Evolutionary conservation across 805 yeast species (phyloP), one percentile per base, ranked within the genome.

Genomic region (Candida takata): DNA sequence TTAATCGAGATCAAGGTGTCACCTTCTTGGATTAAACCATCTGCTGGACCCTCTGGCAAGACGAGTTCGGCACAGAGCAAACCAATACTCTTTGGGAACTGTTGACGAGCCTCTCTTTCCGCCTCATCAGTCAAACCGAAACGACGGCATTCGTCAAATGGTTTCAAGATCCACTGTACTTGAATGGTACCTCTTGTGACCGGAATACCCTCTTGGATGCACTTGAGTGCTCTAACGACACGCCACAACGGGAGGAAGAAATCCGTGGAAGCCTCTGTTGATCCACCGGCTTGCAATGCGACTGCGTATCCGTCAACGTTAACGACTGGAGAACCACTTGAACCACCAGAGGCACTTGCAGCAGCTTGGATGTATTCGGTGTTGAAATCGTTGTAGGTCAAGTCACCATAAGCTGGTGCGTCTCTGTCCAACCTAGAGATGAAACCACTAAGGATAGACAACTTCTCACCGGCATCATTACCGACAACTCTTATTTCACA

Each of bases 311-410:
- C 96, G 47, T 83, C 80, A 29, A 81, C 77, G 57, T 86, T 81
- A 3, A 88, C 95, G n/a, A 88, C 97, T 0, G 97, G 97, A 4
- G 95, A 85, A 8, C 97, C 97, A 33, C 92, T 80, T 4, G 95
- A 86, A 3, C 97, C 97, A 21, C 97, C 97, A 13, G 95, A 81
- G 0, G 97, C 95, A 41, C 87, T 75, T 1, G 97, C 96, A 7
- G 97, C 96, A 1, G 96, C 96, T 61, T 87, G 95, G 37, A 87
- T 84, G 60, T 87, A 87, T 58, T 84, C 95, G 2, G 95, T 86
- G 57, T 87, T 86, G 69, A 86, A 87, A 65, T 87, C 97, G 54
- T 84, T 86, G 59, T 87, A 88, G 12, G 94, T 79, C 53, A 83
- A 65, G 19, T 77, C 77, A 33, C 96, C 97, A 52, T 88, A 88